These are phyloP conservation scores for Hyaloperonospora arabidopsidis DNA, from an alignment of 352 stramenopile genomes.

Conservation along the genomic window DNA sequence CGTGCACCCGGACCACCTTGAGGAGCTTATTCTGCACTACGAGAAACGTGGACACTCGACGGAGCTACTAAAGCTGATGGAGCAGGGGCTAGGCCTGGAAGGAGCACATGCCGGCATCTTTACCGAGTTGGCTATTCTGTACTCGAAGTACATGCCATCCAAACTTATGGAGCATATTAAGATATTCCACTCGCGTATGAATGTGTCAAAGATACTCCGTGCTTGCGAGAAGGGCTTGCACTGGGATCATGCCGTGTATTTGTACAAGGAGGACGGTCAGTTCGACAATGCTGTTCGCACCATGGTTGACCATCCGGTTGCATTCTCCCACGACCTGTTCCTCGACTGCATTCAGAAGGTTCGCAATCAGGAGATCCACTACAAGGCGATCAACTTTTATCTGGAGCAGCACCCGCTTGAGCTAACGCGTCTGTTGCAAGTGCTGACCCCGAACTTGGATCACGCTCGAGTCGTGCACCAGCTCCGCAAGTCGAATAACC, in stretches of 20 bases:
- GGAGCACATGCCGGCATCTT: slow-evolving; percentile 99
- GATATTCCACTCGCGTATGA: slow-evolving; percentile 99
- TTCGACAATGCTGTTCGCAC: slow-evolving; percentile 98
- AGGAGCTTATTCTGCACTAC: slow-evolving; percentile 99
- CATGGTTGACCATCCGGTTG: slow-evolving; percentile 97
- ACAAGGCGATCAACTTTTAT: slow-evolving; percentile 99
- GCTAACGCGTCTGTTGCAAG: slow-evolving; percentile 95
- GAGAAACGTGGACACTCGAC: slow-evolving; percentile 95
- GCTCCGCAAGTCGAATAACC: slow-evolving; percentile 94
- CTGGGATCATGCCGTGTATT: slow-evolving; percentile 97
- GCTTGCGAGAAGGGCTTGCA: slow-evolving; percentile 98
- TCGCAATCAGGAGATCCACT: slow-evolving; percentile 99
- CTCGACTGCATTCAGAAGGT: slow-evolving; percentile 99
- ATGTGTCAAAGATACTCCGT: slow-evolving; percentile 95
- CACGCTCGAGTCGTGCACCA: slow-evolving; percentile 98
- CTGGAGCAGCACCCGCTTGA: slow-evolving; percentile 95
- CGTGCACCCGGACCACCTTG: slow-evolving; percentile 98
- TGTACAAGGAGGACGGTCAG: slow-evolving; percentile 99
- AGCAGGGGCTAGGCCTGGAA: slow-evolving; percentile 98
- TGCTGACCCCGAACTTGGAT: slow-evolving; percentile 97
- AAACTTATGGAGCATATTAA: slow-evolving; percentile 99
- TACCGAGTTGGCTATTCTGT: slow-evolving; percentile 98
- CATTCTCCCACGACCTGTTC: slow-evolving; percentile 98
- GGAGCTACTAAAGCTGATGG: slow-evolving; percentile 96
- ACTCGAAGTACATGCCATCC: slow-evolving; percentile 98